Base-by-base conservation (phyloP, 495 filamentous ascomycete species). In the Tuber borchii region DNA sequence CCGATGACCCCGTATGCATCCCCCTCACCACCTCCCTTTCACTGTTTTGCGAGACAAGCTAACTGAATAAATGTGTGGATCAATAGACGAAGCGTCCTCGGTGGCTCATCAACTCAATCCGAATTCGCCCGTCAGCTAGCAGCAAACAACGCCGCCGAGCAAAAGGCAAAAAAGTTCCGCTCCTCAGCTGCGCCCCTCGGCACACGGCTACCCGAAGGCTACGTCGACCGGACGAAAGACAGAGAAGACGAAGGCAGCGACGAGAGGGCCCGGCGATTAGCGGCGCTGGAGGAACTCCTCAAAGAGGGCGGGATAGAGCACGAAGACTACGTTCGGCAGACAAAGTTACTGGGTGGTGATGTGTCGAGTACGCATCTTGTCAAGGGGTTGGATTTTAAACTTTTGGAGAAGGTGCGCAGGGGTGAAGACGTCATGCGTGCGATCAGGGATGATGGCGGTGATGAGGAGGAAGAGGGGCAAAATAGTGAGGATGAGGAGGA, bases 71-170 rank as follows among this genome's bases (percentile, higher is more conserved):
- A 17, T 26, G 61, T 44, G 39, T 40, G 70, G 48, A n/a, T 8
- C 16, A 34, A 69, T 76, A 95, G 92, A 45, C 93, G 93, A 76
- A 90, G 90, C 16, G 87, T 95, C 19, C 56, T 65, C 31, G 56
- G 56, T 14, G 56, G 56, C 56, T 65, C 56, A 31, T 76, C 83
- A 43, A 82, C 84, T 37, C 87, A 87, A 46, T 85, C 88, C 70
- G 92, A 97, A 73, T 97, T 97, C 81, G 90, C 91, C 10, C 91
- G 90, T 69, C 95, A 97, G 85, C 86, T 97, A 37, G 91, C 92
- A 69, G 94, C 97, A 74, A 89, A 90, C 71, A 85, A 88, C 71
- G 81, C 84, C 70, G 75, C 80, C 26, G 83, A 81, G n/a, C 83
- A 86, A 70, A 87, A 86, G 75, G 79, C 81, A 16, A 92, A 88